phyloP scores from a whole-genome alignment of 768 basidiomycete genomes.

The Gloeophyllum trabeum region DNA sequence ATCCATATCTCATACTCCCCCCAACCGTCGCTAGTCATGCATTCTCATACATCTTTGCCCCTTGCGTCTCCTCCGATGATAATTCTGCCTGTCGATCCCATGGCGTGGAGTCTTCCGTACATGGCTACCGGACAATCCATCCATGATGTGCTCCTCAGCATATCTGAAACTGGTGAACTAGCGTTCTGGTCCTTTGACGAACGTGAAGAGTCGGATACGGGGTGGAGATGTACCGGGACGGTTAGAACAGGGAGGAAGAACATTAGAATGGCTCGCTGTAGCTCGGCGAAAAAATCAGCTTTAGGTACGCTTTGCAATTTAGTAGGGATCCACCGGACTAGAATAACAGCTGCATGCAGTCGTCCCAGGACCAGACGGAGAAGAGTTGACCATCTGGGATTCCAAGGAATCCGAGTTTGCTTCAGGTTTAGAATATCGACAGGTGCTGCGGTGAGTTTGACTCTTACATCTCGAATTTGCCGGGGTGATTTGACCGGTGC shows the following conservation, averaged over 20 bases:
- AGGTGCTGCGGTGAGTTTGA: constrained; percentile 39
- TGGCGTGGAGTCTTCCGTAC: constrained; percentile 56
- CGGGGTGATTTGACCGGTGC: not conserved
- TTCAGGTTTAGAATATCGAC: constrained; percentile 72
- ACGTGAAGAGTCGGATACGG: constrained; percentile 8
- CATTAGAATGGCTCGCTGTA: constrained; percentile 70
- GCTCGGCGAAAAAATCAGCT: constrained; percentile 86
- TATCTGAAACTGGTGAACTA: constrained; percentile 68
- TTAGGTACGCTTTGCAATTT: constrained; percentile 44
- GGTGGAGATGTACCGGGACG: constrained; percentile 61
- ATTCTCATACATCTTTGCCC: constrained; percentile 42
- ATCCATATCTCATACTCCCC: constrained; percentile 30
- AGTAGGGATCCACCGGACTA: not conserved
- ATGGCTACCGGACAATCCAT: constrained; percentile 15
- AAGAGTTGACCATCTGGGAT: constrained; percentile 93
- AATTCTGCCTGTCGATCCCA: constrained; percentile 77
- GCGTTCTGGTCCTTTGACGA: constrained; percentile 78
- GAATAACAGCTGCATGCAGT: constrained; percentile 28
- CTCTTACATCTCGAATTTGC: constrained; percentile 1
- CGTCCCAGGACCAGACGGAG: constrained; percentile 42
- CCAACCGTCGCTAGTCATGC: constrained; percentile 28
- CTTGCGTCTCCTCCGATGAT: constrained; percentile 26
- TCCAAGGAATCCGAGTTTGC: constrained; percentile 91
- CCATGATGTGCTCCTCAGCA: constrained; percentile 70
- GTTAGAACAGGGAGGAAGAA: constrained; percentile 61